Conservation (phyloP, 768 basidiomycete species). For the Leucosporidium scottii region DNA sequence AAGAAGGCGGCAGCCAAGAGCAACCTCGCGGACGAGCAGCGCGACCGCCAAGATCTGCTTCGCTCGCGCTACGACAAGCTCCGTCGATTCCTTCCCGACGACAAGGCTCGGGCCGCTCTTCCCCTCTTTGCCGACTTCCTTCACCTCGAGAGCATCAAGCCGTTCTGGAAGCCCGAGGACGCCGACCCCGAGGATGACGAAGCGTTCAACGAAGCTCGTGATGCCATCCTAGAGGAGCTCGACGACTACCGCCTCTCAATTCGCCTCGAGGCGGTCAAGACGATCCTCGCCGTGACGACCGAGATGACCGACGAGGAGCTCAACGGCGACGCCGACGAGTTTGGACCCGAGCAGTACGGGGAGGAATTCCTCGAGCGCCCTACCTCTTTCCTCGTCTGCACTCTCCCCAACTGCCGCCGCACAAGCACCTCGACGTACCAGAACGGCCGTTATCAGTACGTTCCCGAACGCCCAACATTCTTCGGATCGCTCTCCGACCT, state of each 20-base stretch:
- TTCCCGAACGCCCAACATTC: neutral
- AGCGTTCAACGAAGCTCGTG: neutral
- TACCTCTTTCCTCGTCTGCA: neutral
- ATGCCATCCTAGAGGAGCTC: neutral
- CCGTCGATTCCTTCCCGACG: neutral
- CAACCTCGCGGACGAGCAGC: too few relatives aligned
- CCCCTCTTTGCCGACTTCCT: too few relatives aligned
- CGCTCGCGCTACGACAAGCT: neutral
- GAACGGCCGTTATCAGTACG: too few relatives aligned
- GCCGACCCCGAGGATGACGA: too few relatives aligned
- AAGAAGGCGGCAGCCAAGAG: neutral
- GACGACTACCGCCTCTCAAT: neutral
- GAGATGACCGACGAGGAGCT: slow-evolving; percentile 1
- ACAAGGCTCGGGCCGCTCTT: too few relatives aligned
- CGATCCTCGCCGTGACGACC: neutral
- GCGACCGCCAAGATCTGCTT: slow-evolving; percentile 1
- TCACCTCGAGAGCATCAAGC: too few relatives aligned
- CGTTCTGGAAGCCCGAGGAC: too few relatives aligned
- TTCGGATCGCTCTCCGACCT: slow-evolving; percentile 7
- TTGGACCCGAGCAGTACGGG: neutral
- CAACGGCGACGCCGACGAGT: neutral
- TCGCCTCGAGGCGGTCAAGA: neutral
- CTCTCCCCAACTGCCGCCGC: neutral
- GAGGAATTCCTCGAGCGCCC: slow-evolving; percentile 2
- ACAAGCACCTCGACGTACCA: too few relatives aligned